These are phyloP conservation scores for Phoma herbarum DNA, from an alignment of 2,329 filamentous ascomycete genomes.

Conservation along the genomic window DNA sequence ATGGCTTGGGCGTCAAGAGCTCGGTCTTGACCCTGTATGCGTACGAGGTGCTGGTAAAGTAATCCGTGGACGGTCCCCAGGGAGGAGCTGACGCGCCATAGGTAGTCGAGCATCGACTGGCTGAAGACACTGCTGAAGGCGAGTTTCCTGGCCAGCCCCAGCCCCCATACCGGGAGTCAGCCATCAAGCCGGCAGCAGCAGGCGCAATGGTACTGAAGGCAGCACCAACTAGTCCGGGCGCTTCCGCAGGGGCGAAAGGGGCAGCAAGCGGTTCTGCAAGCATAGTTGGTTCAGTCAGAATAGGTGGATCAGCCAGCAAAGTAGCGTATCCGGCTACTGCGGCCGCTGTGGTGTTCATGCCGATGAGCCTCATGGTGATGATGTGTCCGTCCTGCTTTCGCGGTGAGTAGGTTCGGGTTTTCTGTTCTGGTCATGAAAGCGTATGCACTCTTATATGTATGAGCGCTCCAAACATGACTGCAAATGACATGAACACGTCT, in stretches of 20 bases:
- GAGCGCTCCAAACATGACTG: background rate
- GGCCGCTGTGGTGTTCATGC: slow-evolving; percentile 12
- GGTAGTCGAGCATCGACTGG: slow-evolving; percentile 13
- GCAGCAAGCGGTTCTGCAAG: background rate
- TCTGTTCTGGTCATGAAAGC: background rate
- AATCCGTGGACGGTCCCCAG: slow-evolving; percentile 17
- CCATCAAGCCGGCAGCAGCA: background rate
- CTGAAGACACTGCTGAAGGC: slow-evolving; percentile 9
- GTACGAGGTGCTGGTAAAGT: slow-evolving; percentile 18
- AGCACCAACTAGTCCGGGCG: background rate
- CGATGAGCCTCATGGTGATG: slow-evolving; percentile 7
- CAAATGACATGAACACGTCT: background rate
- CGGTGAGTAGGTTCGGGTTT: background rate
- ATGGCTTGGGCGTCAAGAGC: slow-evolving; percentile 19
- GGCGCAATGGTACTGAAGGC: slow-evolving; percentile 2
- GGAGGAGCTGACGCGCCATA: slow-evolving; percentile 14
- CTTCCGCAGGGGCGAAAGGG: background rate
- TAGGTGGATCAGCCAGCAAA: background rate
- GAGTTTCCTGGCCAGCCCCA: slow-evolving; percentile 2
- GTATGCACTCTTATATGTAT: background rate
- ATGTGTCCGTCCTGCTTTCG: background rate
- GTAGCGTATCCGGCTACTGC: slow-evolving; percentile 8
- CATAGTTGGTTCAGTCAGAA: background rate
- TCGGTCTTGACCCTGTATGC: slow-evolving; percentile 17
- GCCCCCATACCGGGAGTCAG: slow-evolving; percentile 1